These are phyloP conservation scores for Entrophospora sp. DNA, from an alignment of 192 early-diverging fungal species.

Conservation along the genomic window DNA sequence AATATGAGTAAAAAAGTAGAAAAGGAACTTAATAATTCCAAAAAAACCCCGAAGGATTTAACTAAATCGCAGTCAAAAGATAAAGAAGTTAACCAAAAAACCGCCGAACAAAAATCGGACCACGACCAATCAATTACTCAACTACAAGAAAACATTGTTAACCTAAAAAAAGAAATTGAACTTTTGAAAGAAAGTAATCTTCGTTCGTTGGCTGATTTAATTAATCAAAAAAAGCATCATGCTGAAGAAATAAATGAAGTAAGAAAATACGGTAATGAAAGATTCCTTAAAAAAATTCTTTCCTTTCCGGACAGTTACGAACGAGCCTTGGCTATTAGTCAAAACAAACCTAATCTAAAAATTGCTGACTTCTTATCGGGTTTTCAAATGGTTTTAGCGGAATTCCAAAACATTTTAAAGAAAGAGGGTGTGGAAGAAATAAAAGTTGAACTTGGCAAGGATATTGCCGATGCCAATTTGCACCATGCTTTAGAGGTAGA, in stretches of 20 bases:
- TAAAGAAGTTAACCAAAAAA: background rate
- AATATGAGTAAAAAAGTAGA: slow-evolving; percentile 7
- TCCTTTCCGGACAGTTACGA: background rate
- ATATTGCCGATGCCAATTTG: background rate
- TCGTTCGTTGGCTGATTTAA: background rate
- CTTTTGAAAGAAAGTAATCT: background rate
- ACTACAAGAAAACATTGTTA: background rate
- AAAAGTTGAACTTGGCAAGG: background rate
- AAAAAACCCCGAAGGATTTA: background rate
- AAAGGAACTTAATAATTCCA: background rate
- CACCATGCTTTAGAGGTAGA: background rate
- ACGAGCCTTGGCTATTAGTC: background rate
- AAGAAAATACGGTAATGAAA: background rate
- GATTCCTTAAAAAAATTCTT: background rate
- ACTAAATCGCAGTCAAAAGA: background rate
- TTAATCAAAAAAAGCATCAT: background rate
- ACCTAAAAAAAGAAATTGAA: background rate
- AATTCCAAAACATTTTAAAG: background rate
- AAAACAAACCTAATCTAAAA: background rate
- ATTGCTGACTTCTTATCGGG: background rate
- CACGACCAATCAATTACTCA: background rate
- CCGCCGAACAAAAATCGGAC: background rate
- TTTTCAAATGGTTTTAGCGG: background rate
- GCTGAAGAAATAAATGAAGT: background rate
- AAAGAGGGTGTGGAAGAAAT: background rate